These are phyloP conservation scores for Catunica adiposa DNA, from an alignment of 2,329 filamentous ascomycete genomes.

Conservation along the genomic window DNA sequence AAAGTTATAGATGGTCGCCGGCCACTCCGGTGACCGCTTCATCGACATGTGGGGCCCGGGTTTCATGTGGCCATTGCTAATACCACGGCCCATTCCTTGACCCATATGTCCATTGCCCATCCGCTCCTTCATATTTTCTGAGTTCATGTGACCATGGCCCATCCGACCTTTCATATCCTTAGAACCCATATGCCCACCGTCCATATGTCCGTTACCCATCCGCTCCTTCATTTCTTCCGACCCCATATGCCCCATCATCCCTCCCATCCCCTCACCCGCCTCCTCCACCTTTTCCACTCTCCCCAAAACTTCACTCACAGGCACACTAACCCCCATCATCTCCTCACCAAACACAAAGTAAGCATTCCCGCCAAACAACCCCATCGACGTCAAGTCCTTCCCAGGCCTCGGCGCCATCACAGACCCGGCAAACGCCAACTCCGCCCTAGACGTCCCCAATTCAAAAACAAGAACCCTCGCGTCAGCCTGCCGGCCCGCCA, in stretches of 20 bases:
- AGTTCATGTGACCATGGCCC: not conserved
- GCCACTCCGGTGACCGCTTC: not conserved
- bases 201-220: not conserved
- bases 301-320: not conserved
- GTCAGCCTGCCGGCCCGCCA: conserved; percentile 12
- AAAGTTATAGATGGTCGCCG: conserved; percentile 8
- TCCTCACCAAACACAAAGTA: conserved; percentile 14
- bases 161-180: too few relatives aligned
- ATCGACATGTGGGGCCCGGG: not conserved
- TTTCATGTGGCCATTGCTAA: too few relatives aligned
- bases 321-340: conserved; percentile 8
- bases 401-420: conserved; percentile 11
- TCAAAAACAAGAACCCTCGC: conserved; percentile 12
- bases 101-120: not conserved
- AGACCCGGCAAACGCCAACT: conserved; percentile 7
- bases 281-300: not conserved
- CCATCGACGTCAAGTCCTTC: conserved; percentile 11
- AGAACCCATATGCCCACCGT: too few relatives aligned
- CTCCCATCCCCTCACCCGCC: not conserved
- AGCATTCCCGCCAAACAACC: conserved; percentile 9
- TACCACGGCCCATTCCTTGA: not conserved
- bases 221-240: too few relatives aligned
- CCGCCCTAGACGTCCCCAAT: conserved; percentile 1
- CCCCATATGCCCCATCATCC: not conserved
- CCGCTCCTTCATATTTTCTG: too few relatives aligned